These are phyloP conservation scores for Solanum pennellii DNA, from an alignment of 257 asterid species.

Conservation along the genomic window DNA sequence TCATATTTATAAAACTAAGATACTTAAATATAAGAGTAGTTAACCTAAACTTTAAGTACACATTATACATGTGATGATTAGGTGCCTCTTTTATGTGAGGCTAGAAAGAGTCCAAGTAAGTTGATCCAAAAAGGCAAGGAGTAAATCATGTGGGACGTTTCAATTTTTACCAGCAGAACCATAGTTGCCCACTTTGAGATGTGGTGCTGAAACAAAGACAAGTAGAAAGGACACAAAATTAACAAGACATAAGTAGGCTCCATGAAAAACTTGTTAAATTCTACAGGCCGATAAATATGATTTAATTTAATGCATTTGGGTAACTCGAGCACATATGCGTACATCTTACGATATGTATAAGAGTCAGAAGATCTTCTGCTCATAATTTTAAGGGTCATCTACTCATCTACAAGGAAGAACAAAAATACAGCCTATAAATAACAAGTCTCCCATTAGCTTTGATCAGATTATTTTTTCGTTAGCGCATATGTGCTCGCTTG, in stretches of 20 bases:
- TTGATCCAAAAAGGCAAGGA: not conserved
- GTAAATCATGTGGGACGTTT: not conserved
- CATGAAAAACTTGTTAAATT: not conserved
- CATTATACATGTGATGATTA: not conserved
- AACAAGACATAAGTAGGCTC: not conserved
- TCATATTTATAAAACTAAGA: no score
- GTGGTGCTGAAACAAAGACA: not conserved
- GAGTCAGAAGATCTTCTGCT: not conserved
- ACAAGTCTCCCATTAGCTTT: not conserved
- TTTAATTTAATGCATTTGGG: not conserved
- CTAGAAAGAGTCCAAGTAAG: not conserved
- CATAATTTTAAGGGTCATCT: not conserved
- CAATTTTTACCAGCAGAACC: not conserved
- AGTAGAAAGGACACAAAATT: not conserved
- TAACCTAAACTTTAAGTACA: no score
- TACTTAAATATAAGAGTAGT: no score
- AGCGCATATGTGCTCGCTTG: not conserved
- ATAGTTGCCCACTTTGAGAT: not conserved
- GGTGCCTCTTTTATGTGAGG: no score
- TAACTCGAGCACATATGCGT: not conserved
- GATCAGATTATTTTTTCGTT: not conserved
- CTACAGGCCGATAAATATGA: not conserved
- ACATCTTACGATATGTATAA: not conserved
- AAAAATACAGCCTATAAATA: not conserved
- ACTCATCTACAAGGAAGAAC: not conserved